phyloP scores from a whole-genome alignment of 805 yeast genomes.

The Ogataea paraovalis region DNA sequence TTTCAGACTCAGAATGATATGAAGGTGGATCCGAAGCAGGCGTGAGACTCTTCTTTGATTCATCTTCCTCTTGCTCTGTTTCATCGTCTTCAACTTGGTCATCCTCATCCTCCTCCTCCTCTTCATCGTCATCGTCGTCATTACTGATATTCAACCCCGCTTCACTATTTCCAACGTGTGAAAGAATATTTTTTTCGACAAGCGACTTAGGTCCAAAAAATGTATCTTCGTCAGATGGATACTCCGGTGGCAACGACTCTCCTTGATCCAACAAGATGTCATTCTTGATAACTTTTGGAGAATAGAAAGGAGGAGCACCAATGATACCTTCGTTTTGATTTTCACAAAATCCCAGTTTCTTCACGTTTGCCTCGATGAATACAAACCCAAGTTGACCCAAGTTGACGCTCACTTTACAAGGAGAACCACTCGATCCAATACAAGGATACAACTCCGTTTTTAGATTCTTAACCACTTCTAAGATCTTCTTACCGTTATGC shows the following conservation, averaged over 20 bases:
- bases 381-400: conserved; percentile 89
- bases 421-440: conserved; percentile 46
- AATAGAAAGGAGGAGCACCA: conserved; percentile 37
- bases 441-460: conserved; percentile 51
- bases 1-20: conserved; percentile 17
- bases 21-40: conserved; percentile 30
- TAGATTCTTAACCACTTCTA: conserved; percentile 48
- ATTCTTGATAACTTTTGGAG: conserved; percentile 22
- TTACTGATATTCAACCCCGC: not conserved
- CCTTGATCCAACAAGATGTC: conserved; percentile 67
- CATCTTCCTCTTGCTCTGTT: not conserved
- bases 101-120: not conserved
- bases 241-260: conserved; percentile 67
- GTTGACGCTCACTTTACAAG: conserved; percentile 55
- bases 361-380: conserved; percentile 78
- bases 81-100: not conserved
- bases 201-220: conserved; percentile 48
- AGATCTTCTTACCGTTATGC: conserved; percentile 49
- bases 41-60: conserved; percentile 4
- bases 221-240: conserved; percentile 59
- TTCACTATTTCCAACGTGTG: not conserved
- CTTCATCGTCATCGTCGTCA: not conserved
- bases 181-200: conserved; percentile 6
- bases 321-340: conserved; percentile 38
- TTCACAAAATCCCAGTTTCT: conserved; percentile 54